These are phyloP conservation scores for Kodamaea fukazawae DNA, from an alignment of 805 yeast species.

Conservation along the genomic window DNA sequence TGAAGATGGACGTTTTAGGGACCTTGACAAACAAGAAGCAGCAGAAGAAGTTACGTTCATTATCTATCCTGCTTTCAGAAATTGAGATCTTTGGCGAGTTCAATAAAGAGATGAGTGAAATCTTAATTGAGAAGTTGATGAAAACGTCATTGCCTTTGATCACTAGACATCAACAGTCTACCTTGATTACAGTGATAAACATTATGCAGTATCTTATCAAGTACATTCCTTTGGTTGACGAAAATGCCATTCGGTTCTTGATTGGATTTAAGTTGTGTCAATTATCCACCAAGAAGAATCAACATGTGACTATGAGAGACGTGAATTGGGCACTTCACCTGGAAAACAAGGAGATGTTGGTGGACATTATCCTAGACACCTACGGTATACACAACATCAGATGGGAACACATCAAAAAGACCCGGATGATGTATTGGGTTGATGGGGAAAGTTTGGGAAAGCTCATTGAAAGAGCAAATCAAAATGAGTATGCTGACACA, in stretches of 20 bases:
- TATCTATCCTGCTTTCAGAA: background rate
- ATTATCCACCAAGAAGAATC: slow-evolving; percentile 43
- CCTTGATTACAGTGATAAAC: slow-evolving; percentile 66
- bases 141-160: slow-evolving; percentile 70
- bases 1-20: slow-evolving; percentile 24
- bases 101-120: slow-evolving; percentile 40
- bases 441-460: slow-evolving; percentile 25
- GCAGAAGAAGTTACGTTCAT: slow-evolving; percentile 4
- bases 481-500: slow-evolving; percentile 59
- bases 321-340: slow-evolving; percentile 85
- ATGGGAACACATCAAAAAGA: slow-evolving; percentile 60
- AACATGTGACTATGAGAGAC: slow-evolving; percentile 70
- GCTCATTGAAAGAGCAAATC: slow-evolving; percentile 67
- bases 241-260: slow-evolving; percentile 67
- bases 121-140: slow-evolving; percentile 58
- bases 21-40: slow-evolving; percentile 13
- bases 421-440: slow-evolving; percentile 73
- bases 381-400: slow-evolving; percentile 42
- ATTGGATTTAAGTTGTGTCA: slow-evolving; percentile 69
- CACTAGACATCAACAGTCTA: slow-evolving; percentile 89
- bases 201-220: slow-evolving; percentile 57
- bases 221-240: slow-evolving; percentile 46
- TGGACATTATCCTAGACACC: slow-evolving; percentile 47
- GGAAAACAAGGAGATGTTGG: slow-evolving; percentile 66
- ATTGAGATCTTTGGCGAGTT: slow-evolving; percentile 23